Conservation (phyloP, 2,329 filamentous ascomycete species). For the Neophaeococcomyces mojaviensis region DNA sequence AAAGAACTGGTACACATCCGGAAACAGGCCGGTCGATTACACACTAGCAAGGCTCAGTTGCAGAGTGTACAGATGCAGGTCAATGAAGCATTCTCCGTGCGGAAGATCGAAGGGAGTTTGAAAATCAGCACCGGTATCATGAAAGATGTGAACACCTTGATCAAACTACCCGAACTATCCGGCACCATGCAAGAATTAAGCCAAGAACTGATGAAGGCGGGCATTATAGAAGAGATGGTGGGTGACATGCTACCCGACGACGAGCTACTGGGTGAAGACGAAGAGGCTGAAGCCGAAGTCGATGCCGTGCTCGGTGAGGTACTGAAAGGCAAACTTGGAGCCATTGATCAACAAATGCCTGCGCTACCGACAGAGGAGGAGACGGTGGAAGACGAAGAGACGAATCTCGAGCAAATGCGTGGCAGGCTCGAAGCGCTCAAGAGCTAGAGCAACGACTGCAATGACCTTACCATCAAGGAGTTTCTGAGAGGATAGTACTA, state of each 20-base stretch:
- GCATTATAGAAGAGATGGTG: conserved; percentile 97
- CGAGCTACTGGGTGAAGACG: conserved; percentile 62
- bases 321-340: conserved; percentile 58
- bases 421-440: conserved; percentile 82
- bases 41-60: conserved; percentile 85
- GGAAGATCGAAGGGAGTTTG: conserved; percentile 92
- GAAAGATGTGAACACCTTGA: conserved; percentile 87
- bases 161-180: conserved; percentile 76
- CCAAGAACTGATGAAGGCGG: conserved; percentile 83
- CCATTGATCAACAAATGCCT: conserved; percentile 18
- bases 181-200: conserved; percentile 83
- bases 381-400: conserved; percentile 74
- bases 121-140: conserved; percentile 82
- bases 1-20: conserved; percentile 77
- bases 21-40: conserved; percentile 64
- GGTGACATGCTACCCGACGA: conserved; percentile 72
- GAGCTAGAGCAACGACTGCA: conserved; percentile 49
- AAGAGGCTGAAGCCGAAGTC: conserved; percentile 71
- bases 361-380: conserved; percentile 41
- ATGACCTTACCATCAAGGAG: not conserved
- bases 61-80: conserved; percentile 95
- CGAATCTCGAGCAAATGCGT: conserved; percentile 91
- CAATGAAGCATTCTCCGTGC: conserved; percentile 87
- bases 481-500: not conserved
- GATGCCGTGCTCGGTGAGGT: conserved; percentile 91